Percentiles rank a stretch among this genome's conserved stretches.
Evolutionary conservation across 139 green algal species (phyloP).

Genomic region (Gonium pectorale): DNA sequence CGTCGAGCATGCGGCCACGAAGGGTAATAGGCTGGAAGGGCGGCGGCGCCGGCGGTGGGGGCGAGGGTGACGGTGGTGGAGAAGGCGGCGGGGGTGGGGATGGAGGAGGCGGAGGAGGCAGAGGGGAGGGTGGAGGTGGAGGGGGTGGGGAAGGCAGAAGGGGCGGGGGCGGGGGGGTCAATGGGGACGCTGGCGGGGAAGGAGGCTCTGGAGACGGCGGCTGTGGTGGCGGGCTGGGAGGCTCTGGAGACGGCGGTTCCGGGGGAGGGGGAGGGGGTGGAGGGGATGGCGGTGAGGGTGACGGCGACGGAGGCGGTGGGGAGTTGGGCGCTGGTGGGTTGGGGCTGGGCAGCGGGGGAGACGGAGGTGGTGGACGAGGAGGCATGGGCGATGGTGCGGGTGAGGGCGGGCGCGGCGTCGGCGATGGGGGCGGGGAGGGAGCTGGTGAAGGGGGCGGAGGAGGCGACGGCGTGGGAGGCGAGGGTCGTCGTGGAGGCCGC

Average conservation of each 20-base stretch:
- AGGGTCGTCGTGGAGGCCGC: not conserved
- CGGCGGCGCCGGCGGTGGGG: not conserved
- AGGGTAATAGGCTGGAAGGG: not conserved
- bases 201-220: not conserved
- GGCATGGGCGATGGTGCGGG: not conserved
- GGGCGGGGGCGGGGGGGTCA: not conserved
- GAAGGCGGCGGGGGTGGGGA: not conserved
- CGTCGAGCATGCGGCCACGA: slow-evolving; percentile 1
- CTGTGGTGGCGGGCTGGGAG: not conserved
- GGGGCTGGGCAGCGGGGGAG: not conserved
- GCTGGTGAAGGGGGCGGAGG: not conserved
- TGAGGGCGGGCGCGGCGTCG: not conserved
- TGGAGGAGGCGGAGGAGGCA: not conserved
- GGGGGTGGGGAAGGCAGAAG: not conserved
- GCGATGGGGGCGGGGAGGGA: not conserved
- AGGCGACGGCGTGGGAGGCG: not conserved
- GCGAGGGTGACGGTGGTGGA: not conserved
- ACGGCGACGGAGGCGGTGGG: not conserved
- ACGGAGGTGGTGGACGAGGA: not conserved
- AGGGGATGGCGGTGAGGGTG: not conserved
- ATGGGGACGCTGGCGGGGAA: not conserved
- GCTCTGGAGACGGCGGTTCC: not conserved
- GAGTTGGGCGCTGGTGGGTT: not conserved
- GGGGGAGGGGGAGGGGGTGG: not conserved
- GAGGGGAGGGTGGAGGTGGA: not conserved